Base-by-base conservation (phyloP, 2,329 filamentous ascomycete species). In the Cladophialophora yegresii region DNA sequence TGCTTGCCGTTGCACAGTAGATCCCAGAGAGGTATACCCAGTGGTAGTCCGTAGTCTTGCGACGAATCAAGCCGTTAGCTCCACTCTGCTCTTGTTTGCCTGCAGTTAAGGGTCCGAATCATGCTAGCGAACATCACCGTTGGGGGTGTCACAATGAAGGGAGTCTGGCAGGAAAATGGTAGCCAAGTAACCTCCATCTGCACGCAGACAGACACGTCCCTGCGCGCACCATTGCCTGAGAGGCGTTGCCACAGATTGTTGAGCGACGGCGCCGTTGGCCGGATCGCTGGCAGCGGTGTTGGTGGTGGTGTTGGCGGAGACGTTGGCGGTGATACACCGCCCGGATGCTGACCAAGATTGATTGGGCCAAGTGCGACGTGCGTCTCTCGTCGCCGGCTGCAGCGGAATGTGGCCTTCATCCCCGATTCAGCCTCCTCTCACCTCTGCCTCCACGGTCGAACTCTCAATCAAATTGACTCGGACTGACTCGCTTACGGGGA, bases 361-460 rank as follows among this genome's bases (percentile, higher is more conserved):
- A 8, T 43, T 43, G 36, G 36, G 36, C 1, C 13, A 43, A 43
- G 36, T 16, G 36, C n/a, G 36, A 43, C 36, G 8, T 3, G 36
- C 36, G 36, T 40, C 36, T 40, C 36, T 40, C 6, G 36, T 5
- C 36, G 36, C 36, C 16, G 36, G 36, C 36, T 43, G 36, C 36
- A 20, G 36, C 36, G 36, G 36, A 51, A 51, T 23, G 47, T 12
- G 22, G 20, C 22, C 47, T 51, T 23, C 20, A n/a, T 51, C 47
- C 47, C 47, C 47, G 47, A 26, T 51, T 51, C 47, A 51, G 47
- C 47, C 47, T 51, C 47, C 26, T 43, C 36, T 43, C 7, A 51
- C 47, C 10, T 23, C 5, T 28, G 20, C 20, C 20, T 50, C 26
- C 12, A 50, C 47, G 45, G 47, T 51, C 5, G 47, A 51, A 12